Evolutionary conservation across 306 rosid genomes (phyloP), one percentile per base, ranked within the genome.

Genomic region (Cyclanthera cordifolia): DNA sequence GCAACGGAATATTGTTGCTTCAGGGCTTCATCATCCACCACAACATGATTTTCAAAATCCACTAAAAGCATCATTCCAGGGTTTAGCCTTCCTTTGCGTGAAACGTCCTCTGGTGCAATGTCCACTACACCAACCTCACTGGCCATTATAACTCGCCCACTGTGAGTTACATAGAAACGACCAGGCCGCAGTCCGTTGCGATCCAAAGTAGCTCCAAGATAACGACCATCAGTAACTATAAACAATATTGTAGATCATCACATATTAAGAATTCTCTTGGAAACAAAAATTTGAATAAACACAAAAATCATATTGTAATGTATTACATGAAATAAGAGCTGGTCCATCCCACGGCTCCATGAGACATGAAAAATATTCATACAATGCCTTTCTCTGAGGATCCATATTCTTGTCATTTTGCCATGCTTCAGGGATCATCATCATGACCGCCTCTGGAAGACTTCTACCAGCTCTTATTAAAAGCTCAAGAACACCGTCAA

Each of bases 291-390:
- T 1, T n/a, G n/a, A 16, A 53, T 15, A 15, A 56, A 21, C 23
- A 25, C 14, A 5, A n/a, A n/a, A 34, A 15, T 54, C n/a, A 65
- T 21, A 49, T 12, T 6, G 37, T 11, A 25, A 28, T 45, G 37
- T 28, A 72, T 73, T 85, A 94, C 99, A 94, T 82, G 99, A 90
- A 76, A 94, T 88, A 70, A 94, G 97, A 70, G 99, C 99, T 41
- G 99, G 99, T 41, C 99, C 99, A 77, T 94, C 99, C 99, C 99
- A 94, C 66, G 99, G 99, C 80, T 94, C 99, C 95, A 94, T 78
- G 55, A 94, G 88, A 78, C 97, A 85, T 7, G 99, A 94, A 78
- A 86, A 90, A 74, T 94, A 94, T 54, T 94, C 96, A 58, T 94
- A 94, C 53, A 94, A 81, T 11, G 95, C 87, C 76, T 73, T 90